Conservation (phyloP, 2,329 filamentous ascomycete species). For the Triangularia setosa region DNA sequence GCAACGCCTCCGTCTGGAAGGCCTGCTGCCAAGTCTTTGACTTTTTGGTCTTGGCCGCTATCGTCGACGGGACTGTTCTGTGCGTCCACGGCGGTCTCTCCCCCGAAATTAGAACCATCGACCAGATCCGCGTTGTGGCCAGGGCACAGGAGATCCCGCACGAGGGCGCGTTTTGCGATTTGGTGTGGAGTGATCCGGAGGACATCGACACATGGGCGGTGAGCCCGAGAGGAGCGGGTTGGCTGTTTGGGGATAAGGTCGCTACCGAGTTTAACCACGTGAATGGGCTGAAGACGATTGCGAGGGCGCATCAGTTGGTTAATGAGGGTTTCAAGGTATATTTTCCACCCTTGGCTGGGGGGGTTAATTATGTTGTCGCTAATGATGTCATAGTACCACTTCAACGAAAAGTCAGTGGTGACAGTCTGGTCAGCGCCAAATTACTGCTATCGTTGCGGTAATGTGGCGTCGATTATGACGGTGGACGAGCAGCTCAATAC, state of each 20-base stretch:
- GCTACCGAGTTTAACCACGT: slow-evolving; percentile 97
- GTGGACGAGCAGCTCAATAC: slow-evolving; percentile 80
- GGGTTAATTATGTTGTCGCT: background rate
- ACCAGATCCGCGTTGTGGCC: slow-evolving; percentile 98
- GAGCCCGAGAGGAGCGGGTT: slow-evolving; percentile 91
- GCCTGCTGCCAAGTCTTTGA: slow-evolving; percentile 99
- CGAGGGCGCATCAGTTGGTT: slow-evolving; percentile 95
- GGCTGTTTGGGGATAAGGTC: slow-evolving; percentile 96
- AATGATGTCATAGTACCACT: slow-evolving; percentile 67
- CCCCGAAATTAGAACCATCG: slow-evolving; percentile 91
- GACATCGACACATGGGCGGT: slow-evolving; percentile 96
- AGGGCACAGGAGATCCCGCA: slow-evolving; percentile 97
- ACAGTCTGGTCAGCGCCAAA: slow-evolving; percentile 98
- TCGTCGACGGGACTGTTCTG: slow-evolving; percentile 97
- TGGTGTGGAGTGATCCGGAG: slow-evolving; percentile 98
- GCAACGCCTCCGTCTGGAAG: slow-evolving; percentile 99
- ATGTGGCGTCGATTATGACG: slow-evolving; percentile 95
- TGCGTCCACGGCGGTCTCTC: slow-evolving; percentile 93
- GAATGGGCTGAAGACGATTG: slow-evolving; percentile 91
- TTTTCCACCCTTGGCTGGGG: slow-evolving; percentile 29
- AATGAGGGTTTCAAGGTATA: slow-evolving; percentile 95
- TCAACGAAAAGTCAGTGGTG: slow-evolving; percentile 89
- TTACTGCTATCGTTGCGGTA: slow-evolving; percentile 92
- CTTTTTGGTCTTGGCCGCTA: slow-evolving; percentile 91
- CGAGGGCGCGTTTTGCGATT: slow-evolving; percentile 95